Evolutionary conservation across 2,329 filamentous ascomycete genomes (phyloP), one percentile per base, ranked within the genome.

Genomic region (Eutypa lata): DNA sequence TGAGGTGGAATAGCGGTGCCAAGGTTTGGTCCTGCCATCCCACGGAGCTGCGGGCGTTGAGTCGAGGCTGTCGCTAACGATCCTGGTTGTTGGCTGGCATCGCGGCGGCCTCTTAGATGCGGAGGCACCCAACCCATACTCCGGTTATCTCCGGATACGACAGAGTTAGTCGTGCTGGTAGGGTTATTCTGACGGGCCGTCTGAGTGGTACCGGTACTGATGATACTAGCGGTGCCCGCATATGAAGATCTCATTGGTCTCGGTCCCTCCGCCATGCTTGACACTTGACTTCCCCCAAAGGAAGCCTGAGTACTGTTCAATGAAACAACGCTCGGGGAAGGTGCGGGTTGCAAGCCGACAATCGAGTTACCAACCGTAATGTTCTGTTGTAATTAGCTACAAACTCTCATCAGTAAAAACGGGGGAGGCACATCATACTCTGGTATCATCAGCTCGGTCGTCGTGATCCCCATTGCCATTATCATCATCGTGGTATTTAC

Each of bases 401-500:
- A 21, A 19, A 19, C 2, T 19, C 38, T 19, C 38, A 6, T 22
- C 10, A 22, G n/a, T n/a, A 24, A 6, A 19, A 28, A 21, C n/a
- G 18, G 19, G 10, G 3, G 1, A n/a, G 11, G 4, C 28, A 22
- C n/a, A 8, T 14, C 13, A 40, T 43, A 28, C 14, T 22, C 10
- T n/a, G 33, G 31, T 40, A 13, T 44, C 49, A 2, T 31, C 19
- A 16, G 28, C 21, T n/a, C n/a, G n/a, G 7, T 49, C 48, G 16
- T 44, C 19, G 18, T 52, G 19, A 8, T 54, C 42, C 1, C 42
- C 45, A 28, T 47, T 35, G 13, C 47, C 48, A 11, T 53, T 24
- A 13, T 52, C 42, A 3, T 49, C 48, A 28, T 47, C 40, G 13
- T 49, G 46, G 8, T 51, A 31, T n/a, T 57, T 44, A 37, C 22